phyloP scores from a whole-genome alignment of 345 rosid species.

The Carallia brachiata region DNA sequence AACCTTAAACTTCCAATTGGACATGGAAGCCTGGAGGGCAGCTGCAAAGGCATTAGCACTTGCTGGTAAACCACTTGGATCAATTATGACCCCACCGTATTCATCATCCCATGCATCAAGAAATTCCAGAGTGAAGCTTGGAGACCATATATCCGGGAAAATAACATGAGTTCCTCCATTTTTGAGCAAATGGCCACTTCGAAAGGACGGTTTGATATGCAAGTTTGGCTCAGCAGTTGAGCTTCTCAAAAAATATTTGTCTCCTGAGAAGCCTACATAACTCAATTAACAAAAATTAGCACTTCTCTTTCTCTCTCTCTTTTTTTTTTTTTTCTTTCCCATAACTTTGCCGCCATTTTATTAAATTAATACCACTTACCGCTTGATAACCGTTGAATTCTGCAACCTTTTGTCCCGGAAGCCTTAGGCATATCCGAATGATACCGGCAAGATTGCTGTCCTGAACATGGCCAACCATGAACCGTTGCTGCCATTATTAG shows the following conservation, averaged over 20 bases:
- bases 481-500: constrained; percentile 13
- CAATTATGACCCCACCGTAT: constrained; percentile 42
- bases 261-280: constrained; percentile 15
- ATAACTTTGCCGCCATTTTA: not conserved
- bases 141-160: constrained; percentile 35
- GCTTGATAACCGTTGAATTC: constrained; percentile 4
- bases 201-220: not conserved
- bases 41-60: constrained; percentile 44
- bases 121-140: constrained; percentile 24
- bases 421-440: not conserved
- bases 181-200: not conserved
- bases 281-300: not conserved
- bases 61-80: constrained; percentile 33
- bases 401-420: not conserved
- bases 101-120: constrained; percentile 48
- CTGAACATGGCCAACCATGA: constrained; percentile 3
- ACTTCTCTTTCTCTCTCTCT: no score
- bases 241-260: not conserved
- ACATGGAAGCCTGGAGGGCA: constrained; percentile 36
- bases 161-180: constrained; percentile 16
- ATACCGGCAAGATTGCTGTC: not conserved
- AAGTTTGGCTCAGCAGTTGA: not conserved
- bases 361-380: constrained; percentile 9
- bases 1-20: constrained; percentile 43
- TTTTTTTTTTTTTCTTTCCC: no score